These are phyloP conservation scores for Cordyceps militaris DNA, from an alignment of 2,329 filamentous ascomycete species.

Conservation along the genomic window DNA sequence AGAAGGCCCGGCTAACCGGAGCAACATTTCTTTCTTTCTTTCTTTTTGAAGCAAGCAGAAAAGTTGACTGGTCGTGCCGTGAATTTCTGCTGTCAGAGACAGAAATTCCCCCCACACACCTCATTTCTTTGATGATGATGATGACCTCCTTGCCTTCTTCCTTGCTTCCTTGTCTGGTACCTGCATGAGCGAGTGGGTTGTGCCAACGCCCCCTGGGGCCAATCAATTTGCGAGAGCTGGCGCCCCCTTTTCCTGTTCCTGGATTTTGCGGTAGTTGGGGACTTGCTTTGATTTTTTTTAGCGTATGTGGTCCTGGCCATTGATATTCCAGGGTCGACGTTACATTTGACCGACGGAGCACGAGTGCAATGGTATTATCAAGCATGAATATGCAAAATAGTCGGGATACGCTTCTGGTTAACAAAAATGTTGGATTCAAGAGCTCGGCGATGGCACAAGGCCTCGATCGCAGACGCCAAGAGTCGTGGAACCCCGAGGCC, in stretches of 20 bases:
- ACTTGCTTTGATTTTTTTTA: background rate
- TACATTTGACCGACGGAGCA: too few species aligned
- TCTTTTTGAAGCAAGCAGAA: background rate
- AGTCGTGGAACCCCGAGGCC: background rate
- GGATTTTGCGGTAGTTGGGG: background rate
- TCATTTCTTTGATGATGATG: conserved; percentile 13
- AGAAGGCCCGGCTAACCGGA: background rate
- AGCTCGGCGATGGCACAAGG: background rate
- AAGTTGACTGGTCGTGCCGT: background rate
- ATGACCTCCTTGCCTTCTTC: background rate
- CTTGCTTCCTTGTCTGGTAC: background rate
- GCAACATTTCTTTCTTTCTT: background rate
- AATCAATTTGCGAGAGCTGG: background rate
- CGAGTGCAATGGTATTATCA: background rate
- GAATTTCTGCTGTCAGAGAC: background rate
- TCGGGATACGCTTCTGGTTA: background rate
- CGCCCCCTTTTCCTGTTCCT: conserved; percentile 3
- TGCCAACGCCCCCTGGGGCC: background rate
- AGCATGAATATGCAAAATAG: background rate
- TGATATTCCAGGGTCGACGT: too few species aligned
- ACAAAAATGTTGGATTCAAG: too few species aligned
- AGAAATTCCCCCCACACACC: conserved; percentile 2
- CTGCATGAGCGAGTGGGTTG: conserved; percentile 8
- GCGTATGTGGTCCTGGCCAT: too few species aligned
- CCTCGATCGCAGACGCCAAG: conserved; percentile 1